Conservation (phyloP, 140 eudicot genomes). For the Oenanthe javanica region DNA sequence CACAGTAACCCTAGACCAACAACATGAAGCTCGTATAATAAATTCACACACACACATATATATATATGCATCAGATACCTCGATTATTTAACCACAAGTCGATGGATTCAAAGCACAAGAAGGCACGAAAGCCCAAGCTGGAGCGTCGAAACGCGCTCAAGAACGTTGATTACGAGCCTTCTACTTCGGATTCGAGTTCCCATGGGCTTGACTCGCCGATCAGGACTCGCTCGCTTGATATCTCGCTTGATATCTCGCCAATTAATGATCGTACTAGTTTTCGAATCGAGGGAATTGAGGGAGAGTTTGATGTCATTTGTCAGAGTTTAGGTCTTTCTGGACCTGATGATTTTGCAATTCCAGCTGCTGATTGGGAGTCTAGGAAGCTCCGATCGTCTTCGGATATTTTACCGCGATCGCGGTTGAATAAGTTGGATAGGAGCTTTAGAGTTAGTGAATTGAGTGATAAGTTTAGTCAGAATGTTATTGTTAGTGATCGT, state of each 20-base stretch:
- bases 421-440: slow-evolving; percentile 11
- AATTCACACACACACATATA: background rate
- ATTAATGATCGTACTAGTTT: slow-evolving; percentile 30
- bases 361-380: slow-evolving; percentile 44
- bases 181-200: slow-evolving; percentile 28
- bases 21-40: background rate
- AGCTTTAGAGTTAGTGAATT: background rate
- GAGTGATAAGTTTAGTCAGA: slow-evolving; percentile 3
- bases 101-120: slow-evolving; percentile 11
- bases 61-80: slow-evolving; percentile 16
- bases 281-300: slow-evolving; percentile 35
- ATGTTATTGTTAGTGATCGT: slow-evolving; percentile 17
- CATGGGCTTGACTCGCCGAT: slow-evolving; percentile 18
- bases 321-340: slow-evolving; percentile 65
- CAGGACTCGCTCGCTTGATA: slow-evolving; percentile 43
- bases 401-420: slow-evolving; percentile 22
- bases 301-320: slow-evolving; percentile 40
- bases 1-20: background rate
- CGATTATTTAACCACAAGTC: background rate
- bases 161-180: slow-evolving; percentile 51
- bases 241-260: background rate
- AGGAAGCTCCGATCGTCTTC: slow-evolving; percentile 34
- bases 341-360: slow-evolving; percentile 69
- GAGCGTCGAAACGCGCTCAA: slow-evolving; percentile 59
- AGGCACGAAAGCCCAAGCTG: slow-evolving; percentile 39